phyloP scores from a whole-genome alignment of 2,329 filamentous ascomycete genomes.

The Metarhizium rileyi region DNA sequence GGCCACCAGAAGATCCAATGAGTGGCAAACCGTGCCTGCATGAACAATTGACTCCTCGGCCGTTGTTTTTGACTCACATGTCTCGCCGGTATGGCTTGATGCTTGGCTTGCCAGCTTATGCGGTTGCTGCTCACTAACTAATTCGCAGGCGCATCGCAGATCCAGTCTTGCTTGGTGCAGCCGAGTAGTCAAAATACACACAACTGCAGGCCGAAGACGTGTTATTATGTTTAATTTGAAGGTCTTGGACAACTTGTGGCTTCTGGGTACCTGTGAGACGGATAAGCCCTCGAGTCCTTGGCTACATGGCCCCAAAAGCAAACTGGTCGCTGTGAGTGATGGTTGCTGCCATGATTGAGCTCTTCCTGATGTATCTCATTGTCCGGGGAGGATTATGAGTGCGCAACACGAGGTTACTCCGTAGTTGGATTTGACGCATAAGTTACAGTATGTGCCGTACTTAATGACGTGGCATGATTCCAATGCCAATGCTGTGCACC shows the following conservation, averaged over 20 bases:
- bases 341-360: neutral
- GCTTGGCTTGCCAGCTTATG: too few relatives aligned
- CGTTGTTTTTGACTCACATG: neutral
- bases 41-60: neutral
- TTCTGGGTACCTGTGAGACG: neutral
- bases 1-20: neutral
- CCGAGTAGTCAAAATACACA: too few relatives aligned
- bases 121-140: too few relatives aligned
- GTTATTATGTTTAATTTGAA: constrained; percentile 2
- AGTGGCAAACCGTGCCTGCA: neutral
- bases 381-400: too few relatives aligned
- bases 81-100: too few relatives aligned
- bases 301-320: neutral
- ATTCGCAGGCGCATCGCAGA: too few relatives aligned
- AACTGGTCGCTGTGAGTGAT: neutral
- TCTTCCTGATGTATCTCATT: neutral
- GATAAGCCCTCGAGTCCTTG: neutral
- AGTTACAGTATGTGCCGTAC: too few relatives aligned
- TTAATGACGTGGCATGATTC: too few relatives aligned
- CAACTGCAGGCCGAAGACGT: too few relatives aligned
- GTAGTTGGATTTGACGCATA: too few relatives aligned
- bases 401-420: too few relatives aligned
- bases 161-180: neutral
- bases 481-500: too few relatives aligned
- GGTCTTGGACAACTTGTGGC: neutral